A percentile compares a stretch with the other conserved stretches of the same genome.
Evolutionary conservation across 148 eudicot genomes (phyloP).

Genomic region (Spergularia bocconei): DNA sequence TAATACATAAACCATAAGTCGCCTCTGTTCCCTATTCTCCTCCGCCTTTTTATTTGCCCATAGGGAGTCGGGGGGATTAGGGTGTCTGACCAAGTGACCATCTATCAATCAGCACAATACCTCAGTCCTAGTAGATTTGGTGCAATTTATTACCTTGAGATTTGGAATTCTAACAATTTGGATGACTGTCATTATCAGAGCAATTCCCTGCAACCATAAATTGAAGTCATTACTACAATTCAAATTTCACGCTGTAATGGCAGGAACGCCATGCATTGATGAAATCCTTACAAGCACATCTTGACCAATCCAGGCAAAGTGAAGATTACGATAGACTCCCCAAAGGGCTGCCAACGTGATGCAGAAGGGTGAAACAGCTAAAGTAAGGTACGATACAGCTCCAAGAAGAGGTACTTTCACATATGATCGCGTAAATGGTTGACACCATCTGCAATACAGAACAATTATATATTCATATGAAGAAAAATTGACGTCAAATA

Average conservation of each 20-base stretch:
- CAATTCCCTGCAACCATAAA: slow-evolving; percentile 57
- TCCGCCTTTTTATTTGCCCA: too few species aligned
- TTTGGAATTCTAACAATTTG: slow-evolving; percentile 83
- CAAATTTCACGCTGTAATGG: neutral
- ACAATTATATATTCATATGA: slow-evolving; percentile 6
- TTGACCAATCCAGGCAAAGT: slow-evolving; percentile 88
- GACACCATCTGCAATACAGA: slow-evolving; percentile 55
- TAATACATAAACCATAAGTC: too few species aligned
- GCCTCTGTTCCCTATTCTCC: too few species aligned
- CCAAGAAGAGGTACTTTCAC: slow-evolving; percentile 73
- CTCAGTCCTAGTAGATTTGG: neutral
- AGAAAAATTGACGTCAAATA: neutral
- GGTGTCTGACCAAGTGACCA: too few species aligned
- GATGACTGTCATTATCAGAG: slow-evolving; percentile 74
- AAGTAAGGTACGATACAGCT: slow-evolving; percentile 68
- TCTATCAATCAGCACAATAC: neutral
- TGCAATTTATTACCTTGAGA: slow-evolving; percentile 63
- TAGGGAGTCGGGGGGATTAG: too few species aligned
- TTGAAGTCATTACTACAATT: neutral
- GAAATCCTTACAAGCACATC: slow-evolving; percentile 77
- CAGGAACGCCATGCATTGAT: neutral
- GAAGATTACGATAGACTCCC: slow-evolving; percentile 56
- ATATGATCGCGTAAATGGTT: slow-evolving; percentile 46
- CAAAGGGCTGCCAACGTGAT: slow-evolving; percentile 65
- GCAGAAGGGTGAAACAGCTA: slow-evolving; percentile 84